Conservation (phyloP, 2,329 filamentous ascomycete genomes). For the Cladophialophora carrionii region DNA sequence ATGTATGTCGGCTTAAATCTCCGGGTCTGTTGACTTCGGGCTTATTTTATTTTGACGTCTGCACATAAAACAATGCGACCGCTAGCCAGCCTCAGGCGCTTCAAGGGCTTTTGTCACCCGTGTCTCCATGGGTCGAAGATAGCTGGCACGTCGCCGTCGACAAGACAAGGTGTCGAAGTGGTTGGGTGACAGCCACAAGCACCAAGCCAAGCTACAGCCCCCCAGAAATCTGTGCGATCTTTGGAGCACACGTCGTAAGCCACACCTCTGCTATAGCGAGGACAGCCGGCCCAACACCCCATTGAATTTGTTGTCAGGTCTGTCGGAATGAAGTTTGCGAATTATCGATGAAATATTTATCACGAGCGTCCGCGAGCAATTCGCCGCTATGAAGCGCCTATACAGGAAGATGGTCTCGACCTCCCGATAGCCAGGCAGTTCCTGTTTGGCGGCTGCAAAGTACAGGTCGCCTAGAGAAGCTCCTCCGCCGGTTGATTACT, state of each 20-base stretch:
- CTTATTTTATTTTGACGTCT: constrained; percentile 5
- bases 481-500: too few species aligned
- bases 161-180: too few species aligned
- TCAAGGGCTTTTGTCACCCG: background rate
- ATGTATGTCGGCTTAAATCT: background rate
- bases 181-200: background rate
- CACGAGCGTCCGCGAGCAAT: too few species aligned
- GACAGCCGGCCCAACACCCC: background rate
- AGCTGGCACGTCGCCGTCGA: background rate
- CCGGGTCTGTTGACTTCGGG: background rate
- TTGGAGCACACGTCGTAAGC: background rate
- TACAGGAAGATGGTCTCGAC: background rate
- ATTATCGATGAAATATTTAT: background rate
- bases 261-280: background rate
- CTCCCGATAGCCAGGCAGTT: background rate
- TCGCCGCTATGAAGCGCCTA: background rate
- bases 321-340: background rate
- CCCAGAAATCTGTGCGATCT: background rate
- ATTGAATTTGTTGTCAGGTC: background rate
- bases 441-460: background rate
- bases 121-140: background rate
- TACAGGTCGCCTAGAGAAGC: too few species aligned
- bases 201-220: background rate
- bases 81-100: background rate
- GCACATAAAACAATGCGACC: background rate